These are phyloP conservation scores for Neoboletus subvelutipes DNA, from an alignment of 768 basidiomycete genomes.

Conservation along the genomic window DNA sequence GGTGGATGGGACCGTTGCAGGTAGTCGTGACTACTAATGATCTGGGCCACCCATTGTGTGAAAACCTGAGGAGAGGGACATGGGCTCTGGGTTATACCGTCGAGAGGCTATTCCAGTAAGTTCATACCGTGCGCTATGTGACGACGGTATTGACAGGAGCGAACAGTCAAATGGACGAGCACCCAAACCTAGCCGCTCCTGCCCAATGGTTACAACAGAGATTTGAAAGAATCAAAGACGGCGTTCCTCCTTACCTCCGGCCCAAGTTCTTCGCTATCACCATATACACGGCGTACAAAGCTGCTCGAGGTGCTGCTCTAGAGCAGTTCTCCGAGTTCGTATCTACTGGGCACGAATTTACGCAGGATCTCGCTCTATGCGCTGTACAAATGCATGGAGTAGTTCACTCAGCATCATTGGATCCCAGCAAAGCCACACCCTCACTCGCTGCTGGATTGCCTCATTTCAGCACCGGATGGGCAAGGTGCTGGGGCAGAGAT, in stretches of 20 bases:
- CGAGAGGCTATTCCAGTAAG: constrained; percentile 67
- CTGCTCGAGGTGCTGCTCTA: constrained; percentile 75
- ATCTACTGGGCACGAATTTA: constrained; percentile 80
- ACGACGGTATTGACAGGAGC: constrained; percentile 12
- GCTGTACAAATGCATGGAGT: constrained; percentile 88
- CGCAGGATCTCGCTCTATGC: constrained; percentile 84
- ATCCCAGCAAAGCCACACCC: constrained; percentile 65
- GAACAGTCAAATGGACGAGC: constrained; percentile 54
- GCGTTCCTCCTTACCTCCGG: constrained; percentile 82
- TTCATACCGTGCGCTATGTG: constrained; percentile 13
- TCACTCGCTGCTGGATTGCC: constrained; percentile 94
- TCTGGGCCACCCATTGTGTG: constrained; percentile 88
- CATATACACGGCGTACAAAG: constrained; percentile 90
- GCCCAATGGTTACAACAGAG: constrained; percentile 85
- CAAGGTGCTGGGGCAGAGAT: constrained; percentile 94
- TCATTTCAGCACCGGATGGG: constrained; percentile 92
- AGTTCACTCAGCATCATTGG: constrained; percentile 88
- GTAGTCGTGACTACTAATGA: constrained; percentile 89
- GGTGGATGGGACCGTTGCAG: constrained; percentile 91
- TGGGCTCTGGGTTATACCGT: constrained; percentile 94
- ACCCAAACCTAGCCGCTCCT: constrained; percentile 69
- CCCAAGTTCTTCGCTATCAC: constrained; percentile 97
- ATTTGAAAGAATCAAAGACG: constrained; percentile 75
- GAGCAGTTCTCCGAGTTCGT: constrained; percentile 91
- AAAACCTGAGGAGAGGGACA: constrained; percentile 78